Conservation (phyloP, 192 early-diverging fungal species). For the Allomyces macrogynus region DNA sequence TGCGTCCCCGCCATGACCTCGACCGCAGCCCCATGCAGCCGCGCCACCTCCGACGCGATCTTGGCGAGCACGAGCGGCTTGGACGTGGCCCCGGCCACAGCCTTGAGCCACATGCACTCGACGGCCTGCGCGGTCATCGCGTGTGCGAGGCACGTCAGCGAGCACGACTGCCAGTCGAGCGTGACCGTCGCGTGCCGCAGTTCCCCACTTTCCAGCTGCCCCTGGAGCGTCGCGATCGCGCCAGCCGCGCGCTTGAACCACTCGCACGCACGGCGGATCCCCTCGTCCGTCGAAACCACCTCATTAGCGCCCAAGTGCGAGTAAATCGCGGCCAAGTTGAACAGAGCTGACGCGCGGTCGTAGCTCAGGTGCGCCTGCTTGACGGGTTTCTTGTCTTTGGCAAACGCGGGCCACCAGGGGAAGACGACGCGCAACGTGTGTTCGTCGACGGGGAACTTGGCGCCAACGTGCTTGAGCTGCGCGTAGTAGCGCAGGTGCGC, state of each 20-base stretch:
- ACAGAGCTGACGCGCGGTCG: conserved; percentile 65
- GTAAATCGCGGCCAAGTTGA: conserved; percentile 70
- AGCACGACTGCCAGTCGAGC: conserved; percentile 42
- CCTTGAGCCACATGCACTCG: conserved; percentile 79
- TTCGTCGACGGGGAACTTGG: conserved; percentile 76
- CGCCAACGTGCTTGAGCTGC: conserved; percentile 58
- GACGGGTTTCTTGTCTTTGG: conserved; percentile 24
- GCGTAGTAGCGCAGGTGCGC: conserved; percentile 57
- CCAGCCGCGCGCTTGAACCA: conserved; percentile 78
- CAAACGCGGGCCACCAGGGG: conserved; percentile 46
- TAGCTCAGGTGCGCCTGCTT: conserved; percentile 52
- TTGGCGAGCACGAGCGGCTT: no score
- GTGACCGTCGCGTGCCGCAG: conserved; percentile 44
- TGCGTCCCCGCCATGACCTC: no score
- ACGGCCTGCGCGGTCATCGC: conserved; percentile 85
- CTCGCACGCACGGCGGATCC: conserved; percentile 51
- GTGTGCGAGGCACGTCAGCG: conserved; percentile 43
- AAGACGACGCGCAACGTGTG: conserved; percentile 41
- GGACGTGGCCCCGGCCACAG: conserved; percentile 26
- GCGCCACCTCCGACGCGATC: not conserved
- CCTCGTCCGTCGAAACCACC: conserved; percentile 47
- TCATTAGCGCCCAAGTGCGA: conserved; percentile 55
- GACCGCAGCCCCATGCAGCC: no score
- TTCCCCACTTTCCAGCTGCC: conserved; percentile 32
- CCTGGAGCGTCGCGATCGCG: conserved; percentile 18